phyloP scores from a whole-genome alignment of 768 basidiomycete species.

The Naganishia kalamii region DNA sequence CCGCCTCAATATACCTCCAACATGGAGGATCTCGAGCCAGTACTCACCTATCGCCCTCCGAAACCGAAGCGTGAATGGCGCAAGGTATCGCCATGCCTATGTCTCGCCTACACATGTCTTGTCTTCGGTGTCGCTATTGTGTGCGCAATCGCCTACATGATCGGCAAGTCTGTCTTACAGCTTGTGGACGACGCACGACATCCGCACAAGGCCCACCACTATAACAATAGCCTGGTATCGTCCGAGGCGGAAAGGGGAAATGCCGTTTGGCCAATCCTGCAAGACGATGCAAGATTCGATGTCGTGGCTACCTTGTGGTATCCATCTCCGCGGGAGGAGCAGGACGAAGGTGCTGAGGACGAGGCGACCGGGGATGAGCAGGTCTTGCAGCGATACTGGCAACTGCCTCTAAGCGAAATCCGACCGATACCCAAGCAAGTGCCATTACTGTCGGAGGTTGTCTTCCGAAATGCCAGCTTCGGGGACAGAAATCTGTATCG shows the following conservation, averaged over 20 bases:
- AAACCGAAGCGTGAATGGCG: neutral
- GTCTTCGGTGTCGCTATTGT: neutral
- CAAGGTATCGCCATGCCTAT: neutral
- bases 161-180: neutral
- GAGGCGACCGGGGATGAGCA: neutral
- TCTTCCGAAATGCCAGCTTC: conserved; percentile 3
- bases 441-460: neutral
- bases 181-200: neutral
- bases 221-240: neutral
- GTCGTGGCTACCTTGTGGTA: conserved; percentile 2
- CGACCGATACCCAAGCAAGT: conserved; percentile 1
- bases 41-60: neutral
- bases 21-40: neutral
- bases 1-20: neutral
- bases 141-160: neutral
- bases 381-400: neutral
- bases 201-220: neutral
- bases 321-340: neutral
- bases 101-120: neutral
- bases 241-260: neutral
- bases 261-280: neutral
- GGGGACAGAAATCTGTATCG: neutral
- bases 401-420: neutral
- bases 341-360: neutral
- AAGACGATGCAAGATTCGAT: neutral